Conservation (phyloP, 2,329 filamentous ascomycete genomes). For the Alternaria sp. region DNA sequence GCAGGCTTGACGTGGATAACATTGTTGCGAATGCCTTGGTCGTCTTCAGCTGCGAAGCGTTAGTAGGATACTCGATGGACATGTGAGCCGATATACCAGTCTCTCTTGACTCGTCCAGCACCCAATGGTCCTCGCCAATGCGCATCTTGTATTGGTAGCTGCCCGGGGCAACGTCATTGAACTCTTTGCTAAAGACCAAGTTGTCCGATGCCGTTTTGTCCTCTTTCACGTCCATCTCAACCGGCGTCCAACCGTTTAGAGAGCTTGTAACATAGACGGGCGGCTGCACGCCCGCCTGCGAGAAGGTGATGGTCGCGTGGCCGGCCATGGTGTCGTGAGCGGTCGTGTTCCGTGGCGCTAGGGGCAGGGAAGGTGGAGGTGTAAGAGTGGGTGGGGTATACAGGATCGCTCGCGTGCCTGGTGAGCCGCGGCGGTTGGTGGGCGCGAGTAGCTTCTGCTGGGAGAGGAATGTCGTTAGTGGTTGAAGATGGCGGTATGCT, state of each 20-base stretch:
- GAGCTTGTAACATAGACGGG: slow-evolving; percentile 76
- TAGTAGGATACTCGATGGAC: slow-evolving; percentile 19
- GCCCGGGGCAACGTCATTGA: slow-evolving; percentile 64
- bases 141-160: slow-evolving; percentile 80
- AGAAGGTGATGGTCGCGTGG: slow-evolving; percentile 67
- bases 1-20: slow-evolving; percentile 51
- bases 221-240: slow-evolving; percentile 67
- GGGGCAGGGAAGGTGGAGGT: neutral
- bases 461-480: slow-evolving; percentile 40
- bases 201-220: slow-evolving; percentile 62
- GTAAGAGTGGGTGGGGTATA: slow-evolving; percentile 7
- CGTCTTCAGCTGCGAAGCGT: slow-evolving; percentile 58
- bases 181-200: slow-evolving; percentile 65
- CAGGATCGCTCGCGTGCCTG: slow-evolving; percentile 29
- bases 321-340: slow-evolving; percentile 31
- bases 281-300: slow-evolving; percentile 66
- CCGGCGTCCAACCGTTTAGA: slow-evolving; percentile 72
- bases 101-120: slow-evolving; percentile 68
- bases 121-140: slow-evolving; percentile 70
- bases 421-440: slow-evolving; percentile 18
- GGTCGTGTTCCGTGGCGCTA: neutral
- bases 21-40: slow-evolving; percentile 64
- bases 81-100: slow-evolving; percentile 61
- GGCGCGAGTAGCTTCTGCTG: slow-evolving; percentile 24
- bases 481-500: slow-evolving; percentile 31